Evolutionary conservation across 352 stramenopile genomes (phyloP).

Genomic region (Phytophthora brassicae): DNA sequence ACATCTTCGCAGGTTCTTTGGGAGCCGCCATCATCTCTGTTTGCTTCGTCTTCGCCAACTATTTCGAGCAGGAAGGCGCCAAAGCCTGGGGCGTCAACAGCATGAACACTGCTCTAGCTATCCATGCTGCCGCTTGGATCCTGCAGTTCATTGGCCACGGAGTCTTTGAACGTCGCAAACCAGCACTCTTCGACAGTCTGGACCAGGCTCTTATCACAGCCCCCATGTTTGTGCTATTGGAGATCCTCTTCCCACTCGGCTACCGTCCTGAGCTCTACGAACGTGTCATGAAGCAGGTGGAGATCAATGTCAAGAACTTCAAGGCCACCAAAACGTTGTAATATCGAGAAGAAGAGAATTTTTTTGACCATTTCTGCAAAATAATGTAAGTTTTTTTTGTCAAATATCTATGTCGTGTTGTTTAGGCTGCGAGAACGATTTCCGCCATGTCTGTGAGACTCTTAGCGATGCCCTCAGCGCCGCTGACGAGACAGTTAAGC

Average conservation of each 20-base stretch:
- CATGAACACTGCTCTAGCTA: conserved; percentile 58
- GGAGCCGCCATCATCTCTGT: conserved; percentile 54
- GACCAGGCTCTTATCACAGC: conserved; percentile 85
- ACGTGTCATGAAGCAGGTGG: conserved; percentile 57
- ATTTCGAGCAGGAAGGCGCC: conserved; percentile 43
- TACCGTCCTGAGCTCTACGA: conserved; percentile 78
- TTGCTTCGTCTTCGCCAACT: conserved; percentile 67
- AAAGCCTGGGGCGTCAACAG: conserved; percentile 38
- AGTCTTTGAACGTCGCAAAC: conserved; percentile 84
- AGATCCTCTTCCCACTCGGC: conserved; percentile 76
- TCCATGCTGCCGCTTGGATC: conserved; percentile 72
- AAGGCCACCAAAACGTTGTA: conserved; percentile 44
- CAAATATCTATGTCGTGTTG: neutral
- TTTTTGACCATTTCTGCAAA: neutral
- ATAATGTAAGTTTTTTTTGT: too few relatives aligned
- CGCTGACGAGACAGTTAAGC: conserved; percentile 29
- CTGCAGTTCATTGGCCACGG: conserved; percentile 85
- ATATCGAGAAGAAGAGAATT: neutral
- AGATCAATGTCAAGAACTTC: conserved; percentile 68
- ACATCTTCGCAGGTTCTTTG: conserved; percentile 59
- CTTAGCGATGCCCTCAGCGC: conserved; percentile 28
- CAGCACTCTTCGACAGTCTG: conserved; percentile 85
- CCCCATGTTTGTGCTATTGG: conserved; percentile 89
- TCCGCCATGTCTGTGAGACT: conserved; percentile 27
- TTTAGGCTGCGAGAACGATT: conserved; percentile 19